These are phyloP conservation scores for Zea luxurians DNA, from an alignment of 176 grass and related monocot species.

Conservation along the genomic window DNA sequence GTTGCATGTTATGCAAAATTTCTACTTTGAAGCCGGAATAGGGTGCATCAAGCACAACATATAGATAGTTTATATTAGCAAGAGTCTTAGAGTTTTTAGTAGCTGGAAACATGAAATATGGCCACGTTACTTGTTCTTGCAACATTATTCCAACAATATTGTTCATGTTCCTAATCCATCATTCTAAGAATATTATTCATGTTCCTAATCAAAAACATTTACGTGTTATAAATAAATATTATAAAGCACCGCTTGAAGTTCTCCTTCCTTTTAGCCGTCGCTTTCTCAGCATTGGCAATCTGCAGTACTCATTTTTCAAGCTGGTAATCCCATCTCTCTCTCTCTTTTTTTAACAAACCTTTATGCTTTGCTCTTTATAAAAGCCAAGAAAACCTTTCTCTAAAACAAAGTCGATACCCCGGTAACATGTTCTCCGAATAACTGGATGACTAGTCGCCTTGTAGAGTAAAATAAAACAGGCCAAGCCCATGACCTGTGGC, in stretches of 20 bases:
- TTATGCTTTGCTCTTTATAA: not conserved
- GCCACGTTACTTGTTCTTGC: not conserved
- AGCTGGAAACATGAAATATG: not conserved
- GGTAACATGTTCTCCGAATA: not conserved
- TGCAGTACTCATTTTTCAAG: not conserved
- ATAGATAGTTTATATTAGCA: not conserved
- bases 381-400: not conserved
- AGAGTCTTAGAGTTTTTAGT: not conserved
- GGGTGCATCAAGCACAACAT: not conserved
- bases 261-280: not conserved
- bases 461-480: conserved; percentile 10
- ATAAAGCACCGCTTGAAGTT: not conserved
- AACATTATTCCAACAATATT: not conserved
- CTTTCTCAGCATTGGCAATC: no score
- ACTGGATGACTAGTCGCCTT: not conserved
- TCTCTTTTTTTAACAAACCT: no score
- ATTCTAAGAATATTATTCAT: not conserved
- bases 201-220: not conserved
- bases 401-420: not conserved
- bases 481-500: not conserved
- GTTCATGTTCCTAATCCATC: no score
- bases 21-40: not conserved
- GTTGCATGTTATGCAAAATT: not conserved
- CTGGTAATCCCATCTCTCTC: no score
- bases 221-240: not conserved